Percentiles rank a stretch among this genome's conserved stretches.
Evolutionary conservation across 345 rosid genomes (phyloP).

Genomic region (Aethionema arabicum): DNA sequence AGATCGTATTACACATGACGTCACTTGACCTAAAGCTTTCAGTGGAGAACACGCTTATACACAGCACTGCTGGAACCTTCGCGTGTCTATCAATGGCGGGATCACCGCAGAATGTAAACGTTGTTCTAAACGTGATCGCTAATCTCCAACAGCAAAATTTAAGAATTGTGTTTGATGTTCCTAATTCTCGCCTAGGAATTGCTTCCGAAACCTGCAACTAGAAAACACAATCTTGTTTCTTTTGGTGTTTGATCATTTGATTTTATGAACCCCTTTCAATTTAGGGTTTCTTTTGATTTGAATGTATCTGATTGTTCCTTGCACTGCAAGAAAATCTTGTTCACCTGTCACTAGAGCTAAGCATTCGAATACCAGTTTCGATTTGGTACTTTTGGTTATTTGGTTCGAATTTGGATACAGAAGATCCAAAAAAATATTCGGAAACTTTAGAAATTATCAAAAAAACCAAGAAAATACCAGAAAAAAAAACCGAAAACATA

Average conservation of each 20-base stretch:
- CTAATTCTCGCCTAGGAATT: slow-evolving; percentile 79
- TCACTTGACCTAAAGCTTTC: slow-evolving; percentile 66
- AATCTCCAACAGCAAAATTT: slow-evolving; percentile 87
- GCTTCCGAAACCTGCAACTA: slow-evolving; percentile 81
- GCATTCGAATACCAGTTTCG: too few species aligned
- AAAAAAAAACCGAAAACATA: too few species aligned
- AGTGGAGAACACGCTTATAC: slow-evolving; percentile 77
- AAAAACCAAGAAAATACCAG: too few species aligned
- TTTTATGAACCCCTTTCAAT: neutral
- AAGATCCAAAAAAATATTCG: too few species aligned
- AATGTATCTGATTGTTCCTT: too few species aligned
- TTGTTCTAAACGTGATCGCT: slow-evolving; percentile 77
- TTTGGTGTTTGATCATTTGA: neutral
- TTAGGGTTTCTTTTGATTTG: too few species aligned
- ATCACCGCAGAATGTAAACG: slow-evolving; percentile 57
- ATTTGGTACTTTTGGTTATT: too few species aligned
- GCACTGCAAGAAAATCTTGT: too few species aligned
- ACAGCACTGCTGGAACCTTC: slow-evolving; percentile 68
- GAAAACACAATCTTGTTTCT: neutral
- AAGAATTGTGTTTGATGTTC: slow-evolving; percentile 68
- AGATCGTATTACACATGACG: slow-evolving; percentile 54
- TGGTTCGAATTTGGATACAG: too few species aligned
- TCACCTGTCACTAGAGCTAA: too few species aligned
- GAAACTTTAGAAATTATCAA: too few species aligned
- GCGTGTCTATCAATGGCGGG: slow-evolving; percentile 87